phyloP scores from a whole-genome alignment of 352 stramenopile genomes.

The Globisporangium canariense region DNA sequence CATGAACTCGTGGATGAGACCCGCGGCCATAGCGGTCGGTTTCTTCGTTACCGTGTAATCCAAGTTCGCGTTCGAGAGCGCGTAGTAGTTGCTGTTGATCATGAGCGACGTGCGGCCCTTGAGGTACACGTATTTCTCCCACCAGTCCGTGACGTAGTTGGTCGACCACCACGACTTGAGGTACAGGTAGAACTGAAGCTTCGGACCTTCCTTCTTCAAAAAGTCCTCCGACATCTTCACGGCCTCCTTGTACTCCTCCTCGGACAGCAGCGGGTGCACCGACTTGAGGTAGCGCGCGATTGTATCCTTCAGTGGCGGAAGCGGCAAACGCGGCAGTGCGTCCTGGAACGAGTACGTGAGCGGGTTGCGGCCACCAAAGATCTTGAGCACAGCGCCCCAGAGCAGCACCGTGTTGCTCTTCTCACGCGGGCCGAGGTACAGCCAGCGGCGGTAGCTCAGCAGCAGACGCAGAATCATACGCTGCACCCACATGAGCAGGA shows the following conservation, averaged over 20 bases:
- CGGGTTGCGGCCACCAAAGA: constrained; percentile 74
- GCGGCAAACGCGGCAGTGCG: constrained; percentile 88
- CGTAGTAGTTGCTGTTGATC: constrained; percentile 94
- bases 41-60: constrained; percentile 62
- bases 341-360: constrained; percentile 91
- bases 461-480: constrained; percentile 77
- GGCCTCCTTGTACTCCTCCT: constrained; percentile 86
- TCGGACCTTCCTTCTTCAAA: constrained; percentile 82
- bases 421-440: constrained; percentile 75
- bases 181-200: constrained; percentile 90
- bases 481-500: constrained; percentile 85
- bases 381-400: constrained; percentile 80
- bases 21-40: constrained; percentile 58
- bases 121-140: constrained; percentile 90
- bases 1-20: constrained; percentile 75
- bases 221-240: constrained; percentile 85
- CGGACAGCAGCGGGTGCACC: constrained; percentile 86
- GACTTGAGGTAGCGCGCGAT: constrained; percentile 90
- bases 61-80: constrained; percentile 60
- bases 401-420: constrained; percentile 61
- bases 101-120: constrained; percentile 85
- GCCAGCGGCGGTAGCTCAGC: constrained; percentile 85
- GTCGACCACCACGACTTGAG: constrained; percentile 88
- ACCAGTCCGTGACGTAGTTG: constrained; percentile 91
- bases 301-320: constrained; percentile 93